Evolutionary conservation across 1,284 basidiomycete species (phyloP).

Genomic region (Austroboletus niveus): DNA sequence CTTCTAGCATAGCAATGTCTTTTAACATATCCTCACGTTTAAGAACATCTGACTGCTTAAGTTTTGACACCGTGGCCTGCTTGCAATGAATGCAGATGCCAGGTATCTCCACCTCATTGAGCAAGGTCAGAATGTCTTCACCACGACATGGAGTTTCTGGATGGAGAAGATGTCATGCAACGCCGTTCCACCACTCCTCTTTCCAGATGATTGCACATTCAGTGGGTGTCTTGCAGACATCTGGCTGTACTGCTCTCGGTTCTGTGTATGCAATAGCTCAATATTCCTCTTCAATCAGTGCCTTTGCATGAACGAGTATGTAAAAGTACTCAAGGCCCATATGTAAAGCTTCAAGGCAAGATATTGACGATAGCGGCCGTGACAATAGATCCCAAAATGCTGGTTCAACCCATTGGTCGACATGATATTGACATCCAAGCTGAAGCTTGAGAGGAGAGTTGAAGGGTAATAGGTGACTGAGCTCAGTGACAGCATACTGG

Average conservation of each 20-base stretch:
- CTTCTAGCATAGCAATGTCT: no score
- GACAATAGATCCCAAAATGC: slow-evolving; percentile 5
- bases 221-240: not conserved
- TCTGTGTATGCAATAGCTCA: slow-evolving; percentile 3
- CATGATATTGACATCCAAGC: no score
- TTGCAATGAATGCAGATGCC: no score
- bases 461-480: no score
- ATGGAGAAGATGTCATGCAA: slow-evolving; percentile 3
- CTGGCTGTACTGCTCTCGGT: not conserved
- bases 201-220: no score
- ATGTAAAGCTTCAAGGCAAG: not conserved
- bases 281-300: not conserved
- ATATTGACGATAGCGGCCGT: slow-evolving; percentile 1
- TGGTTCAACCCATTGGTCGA: no score
- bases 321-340: slow-evolving; percentile 6
- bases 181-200: not conserved
- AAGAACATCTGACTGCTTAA: no score
- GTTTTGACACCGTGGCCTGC: no score
- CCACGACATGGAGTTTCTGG: slow-evolving; percentile 1
- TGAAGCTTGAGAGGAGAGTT: no score
- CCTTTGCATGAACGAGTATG: slow-evolving; percentile 1
- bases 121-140: not conserved
- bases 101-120: no score
- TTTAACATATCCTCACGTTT: no score
- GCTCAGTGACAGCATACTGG: no score